A percentile compares a stretch with the other conserved stretches of the same genome.
Conservation (phyloP, 2,329 filamentous ascomycete genomes). For the Cytospora mali region DNA sequence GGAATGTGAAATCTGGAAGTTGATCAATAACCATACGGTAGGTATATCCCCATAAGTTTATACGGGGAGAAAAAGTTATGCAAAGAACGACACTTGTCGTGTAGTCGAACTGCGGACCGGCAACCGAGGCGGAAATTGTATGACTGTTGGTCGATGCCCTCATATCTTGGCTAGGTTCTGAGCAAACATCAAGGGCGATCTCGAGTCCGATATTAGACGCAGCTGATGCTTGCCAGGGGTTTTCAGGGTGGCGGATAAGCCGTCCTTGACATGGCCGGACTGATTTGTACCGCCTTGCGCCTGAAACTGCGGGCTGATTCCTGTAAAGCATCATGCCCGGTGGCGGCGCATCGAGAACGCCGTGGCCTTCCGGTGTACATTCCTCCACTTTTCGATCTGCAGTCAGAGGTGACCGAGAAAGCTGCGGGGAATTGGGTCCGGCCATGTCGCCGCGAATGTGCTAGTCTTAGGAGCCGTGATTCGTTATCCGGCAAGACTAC, state of each 20-base stretch:
- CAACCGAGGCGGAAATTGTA: not conserved
- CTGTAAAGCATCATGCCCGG: not conserved
- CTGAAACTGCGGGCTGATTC: not conserved
- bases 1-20: slow-evolving; percentile 67
- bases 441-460: too few species aligned
- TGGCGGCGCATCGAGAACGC: not conserved
- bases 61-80: not conserved
- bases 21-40: slow-evolving; percentile 4
- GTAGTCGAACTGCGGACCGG: not conserved
- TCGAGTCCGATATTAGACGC: not conserved
- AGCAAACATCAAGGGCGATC: not conserved
- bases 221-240: not conserved
- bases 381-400: not conserved
- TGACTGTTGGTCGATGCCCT: not conserved
- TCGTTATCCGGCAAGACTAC: too few species aligned
- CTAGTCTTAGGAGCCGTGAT: too few species aligned
- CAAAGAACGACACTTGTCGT: slow-evolving; percentile 5
- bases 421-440: not conserved
- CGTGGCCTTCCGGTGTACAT: not conserved
- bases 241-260: not conserved
- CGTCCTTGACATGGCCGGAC: not conserved
- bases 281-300: not conserved
- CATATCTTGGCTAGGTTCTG: not conserved
- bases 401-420: not conserved
- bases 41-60: not conserved